Conservation (phyloP, 371 early-diverging fungal species). For the Mortierella sp. region DNA sequence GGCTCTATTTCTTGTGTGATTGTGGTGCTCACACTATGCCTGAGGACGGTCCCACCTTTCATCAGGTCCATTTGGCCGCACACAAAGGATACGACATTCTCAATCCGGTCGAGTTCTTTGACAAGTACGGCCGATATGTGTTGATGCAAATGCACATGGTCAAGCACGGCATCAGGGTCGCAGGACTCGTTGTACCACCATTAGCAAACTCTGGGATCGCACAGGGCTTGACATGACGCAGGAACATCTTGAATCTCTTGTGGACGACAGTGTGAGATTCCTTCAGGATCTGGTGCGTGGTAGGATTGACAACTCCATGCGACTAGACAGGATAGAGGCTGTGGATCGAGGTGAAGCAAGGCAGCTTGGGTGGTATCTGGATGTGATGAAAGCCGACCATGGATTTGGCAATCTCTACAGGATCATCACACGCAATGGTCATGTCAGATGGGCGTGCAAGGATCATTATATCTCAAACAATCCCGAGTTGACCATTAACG, state of each 20-base stretch:
- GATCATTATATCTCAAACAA: not conserved
- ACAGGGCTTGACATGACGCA: not conserved
- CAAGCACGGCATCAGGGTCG: not conserved
- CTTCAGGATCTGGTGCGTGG: not conserved
- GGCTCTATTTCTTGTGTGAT: not conserved
- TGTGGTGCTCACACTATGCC: not conserved
- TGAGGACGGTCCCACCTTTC: not conserved
- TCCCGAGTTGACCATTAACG: too few species aligned
- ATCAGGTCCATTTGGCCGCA: not conserved
- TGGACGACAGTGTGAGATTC: not conserved
- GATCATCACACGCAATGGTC: not conserved
- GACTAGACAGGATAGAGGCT: too few species aligned
- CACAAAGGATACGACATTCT: not conserved
- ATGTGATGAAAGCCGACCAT: not conserved
- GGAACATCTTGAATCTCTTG: not conserved
- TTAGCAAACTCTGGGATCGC: not conserved
- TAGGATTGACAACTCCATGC: not conserved
- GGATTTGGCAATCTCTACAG: too few species aligned
- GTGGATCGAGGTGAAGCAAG: too few species aligned
- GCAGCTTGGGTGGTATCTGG: too few species aligned
- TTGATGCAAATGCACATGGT: not conserved
- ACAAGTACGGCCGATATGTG: not conserved
- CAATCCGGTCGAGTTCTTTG: not conserved
- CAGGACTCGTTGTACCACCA: not conserved
- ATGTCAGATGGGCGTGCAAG: not conserved